Evolutionary conservation across 495 filamentous ascomycete species (phyloP).

Genomic region (Penicillium bovifimosum): DNA sequence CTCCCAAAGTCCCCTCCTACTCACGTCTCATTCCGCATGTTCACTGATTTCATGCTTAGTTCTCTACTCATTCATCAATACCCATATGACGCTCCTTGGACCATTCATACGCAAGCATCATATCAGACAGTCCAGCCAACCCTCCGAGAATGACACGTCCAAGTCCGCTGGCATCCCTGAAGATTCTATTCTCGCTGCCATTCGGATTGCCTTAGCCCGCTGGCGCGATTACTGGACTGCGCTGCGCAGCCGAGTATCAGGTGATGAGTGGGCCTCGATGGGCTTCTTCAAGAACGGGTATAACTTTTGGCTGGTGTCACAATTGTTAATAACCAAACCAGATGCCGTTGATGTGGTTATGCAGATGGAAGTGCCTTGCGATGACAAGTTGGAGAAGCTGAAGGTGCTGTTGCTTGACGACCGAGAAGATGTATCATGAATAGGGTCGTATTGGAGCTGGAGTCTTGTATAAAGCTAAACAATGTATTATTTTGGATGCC

Average conservation of each 20-base stretch:
- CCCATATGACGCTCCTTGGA: conserved; percentile 39
- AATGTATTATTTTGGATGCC: too few species aligned
- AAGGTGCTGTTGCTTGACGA: conserved; percentile 42
- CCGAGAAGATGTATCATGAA: conserved; percentile 17
- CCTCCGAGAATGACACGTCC: background rate
- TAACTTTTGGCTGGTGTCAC: conserved; percentile 44
- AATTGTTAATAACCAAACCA: conserved; percentile 44
- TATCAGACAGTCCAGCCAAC: conserved; percentile 4
- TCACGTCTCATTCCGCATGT: too few species aligned
- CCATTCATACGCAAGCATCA: conserved; percentile 20
- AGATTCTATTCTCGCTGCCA: conserved; percentile 28
- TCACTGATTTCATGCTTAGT: conserved; percentile 22
- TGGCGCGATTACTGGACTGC: conserved; percentile 39
- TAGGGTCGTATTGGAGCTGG: background rate
- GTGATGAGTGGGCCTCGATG: conserved; percentile 39
- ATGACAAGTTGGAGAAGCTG: conserved; percentile 43
- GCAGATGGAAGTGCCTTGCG: conserved; percentile 45
- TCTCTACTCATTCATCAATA: conserved; percentile 41
- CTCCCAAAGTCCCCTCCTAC: too few species aligned
- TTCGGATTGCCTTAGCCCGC: conserved; percentile 31
- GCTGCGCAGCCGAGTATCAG: conserved; percentile 28
- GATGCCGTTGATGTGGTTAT: conserved; percentile 43
- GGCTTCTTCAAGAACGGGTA: conserved; percentile 44
- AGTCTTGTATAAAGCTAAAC: background rate
- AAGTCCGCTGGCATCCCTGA: conserved; percentile 25